Conservation (phyloP, 1,284 basidiomycete species). For the Trichosporon inkin region DNA sequence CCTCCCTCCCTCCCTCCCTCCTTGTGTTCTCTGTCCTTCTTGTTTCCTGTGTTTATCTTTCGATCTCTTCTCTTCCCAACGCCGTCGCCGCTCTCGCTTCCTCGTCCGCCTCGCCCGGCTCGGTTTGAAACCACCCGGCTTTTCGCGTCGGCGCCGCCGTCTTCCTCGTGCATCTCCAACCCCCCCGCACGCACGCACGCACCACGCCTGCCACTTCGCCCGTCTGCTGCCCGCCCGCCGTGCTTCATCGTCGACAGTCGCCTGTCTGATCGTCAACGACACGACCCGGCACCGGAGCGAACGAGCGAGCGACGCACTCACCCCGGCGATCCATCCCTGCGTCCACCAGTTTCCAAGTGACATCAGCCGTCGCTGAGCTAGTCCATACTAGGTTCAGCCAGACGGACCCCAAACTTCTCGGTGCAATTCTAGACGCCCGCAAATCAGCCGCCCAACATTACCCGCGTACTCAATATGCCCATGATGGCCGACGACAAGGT, state of each 20-base stretch:
- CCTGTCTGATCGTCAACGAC: no score
- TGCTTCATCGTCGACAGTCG: background rate
- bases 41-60: background rate
- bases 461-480: slow-evolving; percentile 8
- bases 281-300: no score
- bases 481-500: slow-evolving; percentile 23
- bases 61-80: background rate
- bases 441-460: slow-evolving; percentile 8
- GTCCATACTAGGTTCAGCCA: background rate
- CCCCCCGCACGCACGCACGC: no score
- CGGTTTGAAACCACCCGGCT: no score
- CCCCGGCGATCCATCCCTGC: background rate
- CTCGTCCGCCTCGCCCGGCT: background rate
- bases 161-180: background rate
- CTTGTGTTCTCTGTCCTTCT: background rate
- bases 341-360: background rate
- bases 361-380: background rate
- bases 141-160: background rate
- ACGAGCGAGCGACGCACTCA: no score
- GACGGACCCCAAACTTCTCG: background rate
- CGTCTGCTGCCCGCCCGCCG: background rate
- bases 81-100: background rate
- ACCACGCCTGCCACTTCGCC: background rate
- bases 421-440: background rate
- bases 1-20: background rate